Percentiles rank a stretch among this genome's conserved stretches.
Conservation (phyloP, 257 asterid genomes). For the Petunia secreta region DNA sequence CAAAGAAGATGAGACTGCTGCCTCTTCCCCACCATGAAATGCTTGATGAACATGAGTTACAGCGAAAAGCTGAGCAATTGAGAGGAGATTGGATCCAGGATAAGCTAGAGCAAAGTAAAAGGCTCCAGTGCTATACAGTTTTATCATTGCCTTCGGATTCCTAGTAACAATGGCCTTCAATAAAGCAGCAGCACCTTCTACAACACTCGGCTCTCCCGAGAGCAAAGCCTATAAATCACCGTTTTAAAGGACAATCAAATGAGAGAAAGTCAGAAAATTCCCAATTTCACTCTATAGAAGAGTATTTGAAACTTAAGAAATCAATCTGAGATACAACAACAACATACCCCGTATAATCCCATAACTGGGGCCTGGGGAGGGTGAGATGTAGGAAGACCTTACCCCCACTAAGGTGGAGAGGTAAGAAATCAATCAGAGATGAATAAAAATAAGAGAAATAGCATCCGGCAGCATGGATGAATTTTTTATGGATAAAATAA, state of each 20-base stretch:
- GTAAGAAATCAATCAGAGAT: no score
- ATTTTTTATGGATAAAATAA: no score
- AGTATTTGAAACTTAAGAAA: neutral
- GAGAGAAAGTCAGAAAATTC: neutral
- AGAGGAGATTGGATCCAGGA: conserved; percentile 98
- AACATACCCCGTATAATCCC: no score
- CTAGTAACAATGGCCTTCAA: conserved; percentile 89
- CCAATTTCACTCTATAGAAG: conserved; percentile 17
- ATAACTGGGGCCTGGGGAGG: no score
- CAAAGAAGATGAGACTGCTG: conserved; percentile 92
- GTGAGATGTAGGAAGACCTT: no score
- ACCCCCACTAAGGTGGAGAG: no score
- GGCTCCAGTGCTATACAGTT: conserved; percentile 91
- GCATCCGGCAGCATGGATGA: no score
- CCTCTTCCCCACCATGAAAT: conserved; percentile 99
- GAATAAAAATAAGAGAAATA: no score
- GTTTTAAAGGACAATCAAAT: neutral
- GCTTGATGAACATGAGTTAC: conserved; percentile 95
- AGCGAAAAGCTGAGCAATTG: conserved; percentile 90
- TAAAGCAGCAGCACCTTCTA: conserved; percentile 94
- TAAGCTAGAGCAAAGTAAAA: conserved; percentile 95
- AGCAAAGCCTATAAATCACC: conserved; percentile 74
- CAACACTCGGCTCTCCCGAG: conserved; percentile 92
- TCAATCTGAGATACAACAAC: neutral
- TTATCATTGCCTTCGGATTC: conserved; percentile 98